A percentile compares a stretch with the other conserved stretches of the same genome.
These are phyloP conservation scores for Diaporthe helianthi DNA, from an alignment of 2,329 filamentous ascomycete genomes.

Conservation along the genomic window DNA sequence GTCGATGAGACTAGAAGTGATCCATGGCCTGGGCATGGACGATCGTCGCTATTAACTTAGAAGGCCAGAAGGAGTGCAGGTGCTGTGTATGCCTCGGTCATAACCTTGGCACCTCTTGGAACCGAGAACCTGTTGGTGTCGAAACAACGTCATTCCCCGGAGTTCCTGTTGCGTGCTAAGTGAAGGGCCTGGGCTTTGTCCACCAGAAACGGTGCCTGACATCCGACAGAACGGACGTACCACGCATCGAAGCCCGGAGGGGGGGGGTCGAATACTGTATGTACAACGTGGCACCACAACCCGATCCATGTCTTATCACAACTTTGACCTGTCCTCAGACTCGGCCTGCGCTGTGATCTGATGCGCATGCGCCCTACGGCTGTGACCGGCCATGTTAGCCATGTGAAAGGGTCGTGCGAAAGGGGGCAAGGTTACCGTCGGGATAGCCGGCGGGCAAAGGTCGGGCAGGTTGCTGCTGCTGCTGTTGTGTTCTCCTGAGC, in stretches of 20 bases:
- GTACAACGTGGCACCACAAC: conserved; percentile 13
- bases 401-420: not conserved
- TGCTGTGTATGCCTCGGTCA: not conserved
- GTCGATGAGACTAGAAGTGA: not conserved
- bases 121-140: not conserved
- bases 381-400: not conserved
- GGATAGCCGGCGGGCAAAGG: not conserved
- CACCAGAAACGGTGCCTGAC: not conserved
- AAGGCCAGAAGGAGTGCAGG: not conserved
- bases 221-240: not conserved
- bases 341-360: not conserved
- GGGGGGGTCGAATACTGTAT: not conserved
- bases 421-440: conserved; percentile 1
- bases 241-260: not conserved
- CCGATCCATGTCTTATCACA: not conserved
- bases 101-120: not conserved
- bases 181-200: not conserved
- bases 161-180: not conserved
- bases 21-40: not conserved
- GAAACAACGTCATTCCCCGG: conserved; percentile 12
- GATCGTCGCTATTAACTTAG: not conserved
- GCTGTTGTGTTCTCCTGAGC: not conserved
- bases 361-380: not conserved
- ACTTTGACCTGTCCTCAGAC: not conserved
- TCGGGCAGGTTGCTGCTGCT: too few species aligned